phyloP scores from a whole-genome alignment of 345 rosid species.

The Passiflora organensis region DNA sequence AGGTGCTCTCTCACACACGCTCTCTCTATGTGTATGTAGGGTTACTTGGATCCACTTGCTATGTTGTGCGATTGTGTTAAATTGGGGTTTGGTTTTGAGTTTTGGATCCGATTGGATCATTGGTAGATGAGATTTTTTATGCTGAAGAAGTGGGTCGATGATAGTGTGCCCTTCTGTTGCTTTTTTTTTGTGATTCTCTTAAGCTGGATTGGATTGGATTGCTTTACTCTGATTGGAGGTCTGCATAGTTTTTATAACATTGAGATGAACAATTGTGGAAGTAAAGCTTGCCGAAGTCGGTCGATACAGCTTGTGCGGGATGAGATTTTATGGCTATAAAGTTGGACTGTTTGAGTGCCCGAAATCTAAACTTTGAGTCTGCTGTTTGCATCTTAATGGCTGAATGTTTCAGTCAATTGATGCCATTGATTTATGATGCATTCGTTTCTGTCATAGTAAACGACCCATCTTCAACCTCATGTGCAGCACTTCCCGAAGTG shows the following conservation, averaged over 20 bases:
- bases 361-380: constrained; percentile 5
- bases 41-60: constrained; percentile 40
- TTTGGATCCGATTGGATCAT: constrained; percentile 58
- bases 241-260: neutral
- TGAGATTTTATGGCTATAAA: neutral
- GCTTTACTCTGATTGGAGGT: no score
- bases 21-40: neutral
- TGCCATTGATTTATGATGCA: neutral
- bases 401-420: neutral
- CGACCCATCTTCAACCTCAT: neutral
- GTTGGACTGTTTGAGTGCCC: constrained; percentile 4
- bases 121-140: constrained; percentile 10
- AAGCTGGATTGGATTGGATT: constrained; percentile 9
- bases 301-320: constrained; percentile 13
- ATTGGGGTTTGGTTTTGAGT: constrained; percentile 37
- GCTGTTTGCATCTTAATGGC: constrained; percentile 16
- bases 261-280: neutral
- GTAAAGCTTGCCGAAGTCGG: constrained; percentile 20
- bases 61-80: constrained; percentile 1
- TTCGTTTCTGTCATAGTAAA: no score
- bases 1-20: constrained; percentile 4
- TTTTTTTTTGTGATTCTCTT: constrained; percentile 9
- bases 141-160: constrained; percentile 32
- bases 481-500: constrained; percentile 1
- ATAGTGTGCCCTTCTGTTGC: constrained; percentile 13